Evolutionary conservation across 2,329 filamentous ascomycete genomes (phyloP), one percentile per base, ranked within the genome.

Genomic region (Cladophialophora immunda): DNA sequence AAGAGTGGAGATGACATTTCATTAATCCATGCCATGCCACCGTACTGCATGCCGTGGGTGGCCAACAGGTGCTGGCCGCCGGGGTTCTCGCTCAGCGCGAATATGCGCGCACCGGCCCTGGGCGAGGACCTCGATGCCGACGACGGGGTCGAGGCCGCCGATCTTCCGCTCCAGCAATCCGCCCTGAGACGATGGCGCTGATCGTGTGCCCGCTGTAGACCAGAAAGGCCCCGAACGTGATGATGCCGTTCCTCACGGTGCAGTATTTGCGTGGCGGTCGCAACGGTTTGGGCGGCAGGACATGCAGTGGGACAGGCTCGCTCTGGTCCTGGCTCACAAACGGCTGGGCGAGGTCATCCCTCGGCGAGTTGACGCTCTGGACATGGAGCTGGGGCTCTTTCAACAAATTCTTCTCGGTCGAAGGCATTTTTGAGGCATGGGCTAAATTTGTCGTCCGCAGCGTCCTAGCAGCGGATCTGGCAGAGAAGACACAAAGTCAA

Each of bases 91-190:
- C 45, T n/a, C 8, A 50, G 45, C n/a, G 45, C 45, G 45, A 8
- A 50, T 50, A 15, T 50, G 45, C 45, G 19, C 45, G 7, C 19
- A 50, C n/a, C 25, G 19, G 19, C 45, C 45, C 1, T 50, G 19
- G 7, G 45, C 45, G 19, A 50, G 45, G 4, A 50, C 45, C 45
- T 50, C 45, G 19, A 50, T n/a, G 45, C 45, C 45, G 19, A 50
- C 45, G 19, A 50, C 45, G 45, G 45, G 45, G 19, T 50, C 45
- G 9, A 50, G 45, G 4, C 19, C 7, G 45, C 25, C 45, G 45
- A 50, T 13, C 19, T 50, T 50, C 45, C 13, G 11, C 9, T 50
- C 45, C 45, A 15, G 45, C 45, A 11, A 25, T 25, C 8, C 25
- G 19, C 7, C 45, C 45, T 1, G 45, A 19, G 19, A 25, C 6